Evolutionary conservation across 768 basidiomycete species (phyloP).

Genomic region (Steccherinum ochraceum): DNA sequence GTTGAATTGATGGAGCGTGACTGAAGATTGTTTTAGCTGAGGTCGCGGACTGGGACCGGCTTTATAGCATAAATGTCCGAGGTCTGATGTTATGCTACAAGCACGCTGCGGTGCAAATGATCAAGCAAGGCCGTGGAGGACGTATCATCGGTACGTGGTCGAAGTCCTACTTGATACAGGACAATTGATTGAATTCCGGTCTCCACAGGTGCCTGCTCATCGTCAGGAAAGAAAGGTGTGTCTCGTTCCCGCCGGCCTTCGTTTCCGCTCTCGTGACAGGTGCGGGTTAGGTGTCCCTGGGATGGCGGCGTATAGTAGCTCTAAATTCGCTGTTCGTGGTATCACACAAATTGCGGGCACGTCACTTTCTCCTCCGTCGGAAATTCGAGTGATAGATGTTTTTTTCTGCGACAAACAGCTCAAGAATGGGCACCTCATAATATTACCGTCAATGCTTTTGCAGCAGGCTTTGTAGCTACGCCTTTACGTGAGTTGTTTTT

Average conservation of each 20-base stretch:
- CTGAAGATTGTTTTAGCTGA: conserved; percentile 7
- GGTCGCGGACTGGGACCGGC: conserved; percentile 26
- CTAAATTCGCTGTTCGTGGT: conserved; percentile 24
- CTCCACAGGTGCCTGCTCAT: conserved; percentile 14
- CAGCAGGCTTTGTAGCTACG: conserved; percentile 20
- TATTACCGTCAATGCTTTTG: conserved; percentile 24
- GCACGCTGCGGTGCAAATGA: conserved; percentile 33
- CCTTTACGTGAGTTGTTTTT: conserved; percentile 10
- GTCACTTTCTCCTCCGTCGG: background rate
- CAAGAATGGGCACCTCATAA: conserved; percentile 19
- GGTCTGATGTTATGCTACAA: conserved; percentile 37
- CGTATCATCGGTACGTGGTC: conserved; percentile 29
- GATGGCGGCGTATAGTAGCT: conserved; percentile 17
- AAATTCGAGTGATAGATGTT: background rate
- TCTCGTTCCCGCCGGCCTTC: background rate
- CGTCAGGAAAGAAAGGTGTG: conserved; percentile 17
- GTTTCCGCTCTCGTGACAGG: background rate
- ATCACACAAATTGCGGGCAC: conserved; percentile 19
- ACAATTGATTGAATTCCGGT: background rate
- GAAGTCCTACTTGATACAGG: background rate
- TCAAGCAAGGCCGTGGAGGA: conserved; percentile 34
- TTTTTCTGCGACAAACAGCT: conserved; percentile 6
- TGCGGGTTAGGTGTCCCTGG: background rate
- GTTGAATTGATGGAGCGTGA: background rate
- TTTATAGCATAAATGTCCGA: conserved; percentile 32